Percentiles rank a stretch among this genome's conserved stretches.
phyloP scores from a whole-genome alignment of 306 rosid genomes.

The Pyrus pyrifolia region DNA sequence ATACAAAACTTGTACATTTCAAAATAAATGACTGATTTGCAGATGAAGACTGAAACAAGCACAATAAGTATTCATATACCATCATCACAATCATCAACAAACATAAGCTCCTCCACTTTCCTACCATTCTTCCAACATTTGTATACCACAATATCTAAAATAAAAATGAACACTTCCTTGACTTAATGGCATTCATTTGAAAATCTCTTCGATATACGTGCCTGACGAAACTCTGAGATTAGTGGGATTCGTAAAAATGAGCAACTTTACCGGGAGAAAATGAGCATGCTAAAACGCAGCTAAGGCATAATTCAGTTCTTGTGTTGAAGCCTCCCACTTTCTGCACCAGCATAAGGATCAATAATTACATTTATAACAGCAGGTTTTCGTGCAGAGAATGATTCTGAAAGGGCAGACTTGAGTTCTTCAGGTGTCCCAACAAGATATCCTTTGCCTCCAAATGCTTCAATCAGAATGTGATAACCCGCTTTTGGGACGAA shows the following conservation, averaged over 20 bases:
- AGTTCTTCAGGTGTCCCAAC: slow-evolving; percentile 73
- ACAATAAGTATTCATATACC: neutral
- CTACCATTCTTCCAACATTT: neutral
- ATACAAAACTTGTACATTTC: too few relatives aligned
- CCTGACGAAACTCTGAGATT: neutral
- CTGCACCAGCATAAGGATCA: slow-evolving; percentile 94
- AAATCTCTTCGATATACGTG: neutral
- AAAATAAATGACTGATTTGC: too few relatives aligned
- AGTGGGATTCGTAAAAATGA: neutral
- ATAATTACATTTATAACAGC: slow-evolving; percentile 65
- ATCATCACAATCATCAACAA: neutral
- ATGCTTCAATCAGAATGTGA: slow-evolving; percentile 84
- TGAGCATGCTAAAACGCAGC: neutral
- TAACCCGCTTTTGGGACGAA: slow-evolving; percentile 71
- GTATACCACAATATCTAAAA: neutral
- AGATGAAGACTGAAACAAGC: neutral
- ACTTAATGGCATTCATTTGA: neutral
- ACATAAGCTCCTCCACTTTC: neutral
- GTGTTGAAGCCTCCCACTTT: slow-evolving; percentile 90
- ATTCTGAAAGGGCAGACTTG: slow-evolving; percentile 66
- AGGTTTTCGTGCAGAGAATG: slow-evolving; percentile 72
- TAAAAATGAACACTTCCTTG: neutral
- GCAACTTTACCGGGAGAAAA: neutral
- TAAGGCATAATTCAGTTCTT: slow-evolving; percentile 50
- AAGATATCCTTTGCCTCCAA: slow-evolving; percentile 93